Evolutionary conservation across 768 basidiomycete species (phyloP).

Genomic region (Collybia sordida): DNA sequence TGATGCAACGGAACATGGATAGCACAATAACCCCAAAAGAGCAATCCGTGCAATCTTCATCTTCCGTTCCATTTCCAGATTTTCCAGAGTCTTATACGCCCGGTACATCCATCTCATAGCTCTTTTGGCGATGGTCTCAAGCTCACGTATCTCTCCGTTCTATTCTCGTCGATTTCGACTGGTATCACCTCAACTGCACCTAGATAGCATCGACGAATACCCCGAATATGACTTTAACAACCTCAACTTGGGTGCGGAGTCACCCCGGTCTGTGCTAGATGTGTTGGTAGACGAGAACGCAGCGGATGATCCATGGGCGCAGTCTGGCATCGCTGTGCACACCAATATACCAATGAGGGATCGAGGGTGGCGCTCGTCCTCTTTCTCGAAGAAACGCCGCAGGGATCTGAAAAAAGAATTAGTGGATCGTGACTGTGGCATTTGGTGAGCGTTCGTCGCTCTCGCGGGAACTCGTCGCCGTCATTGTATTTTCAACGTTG

Average conservation of each 20-base stretch:
- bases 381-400: background rate
- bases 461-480: too few relatives aligned
- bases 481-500: too few relatives aligned
- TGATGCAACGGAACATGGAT: too few relatives aligned
- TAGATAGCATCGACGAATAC: background rate
- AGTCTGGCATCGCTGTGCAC: background rate
- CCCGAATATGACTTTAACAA: background rate
- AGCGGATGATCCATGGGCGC: background rate
- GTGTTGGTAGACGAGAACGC: background rate
- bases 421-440: conserved; percentile 18
- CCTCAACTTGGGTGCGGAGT: conserved; percentile 17
- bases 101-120: too few relatives aligned
- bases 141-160: too few relatives aligned
- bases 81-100: too few relatives aligned
- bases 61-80: too few relatives aligned
- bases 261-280: conserved; percentile 11
- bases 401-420: conserved; percentile 1
- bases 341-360: background rate
- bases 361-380: background rate
- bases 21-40: too few relatives aligned
- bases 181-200: too few relatives aligned
- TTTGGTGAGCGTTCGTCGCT: conserved; percentile 12
- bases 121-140: too few relatives aligned
- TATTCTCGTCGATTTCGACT: too few relatives aligned
- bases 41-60: too few relatives aligned